Evolutionary conservation across 2,329 filamentous ascomycete species (phyloP).

Genomic region (Pseudogymnoascus sp.): DNA sequence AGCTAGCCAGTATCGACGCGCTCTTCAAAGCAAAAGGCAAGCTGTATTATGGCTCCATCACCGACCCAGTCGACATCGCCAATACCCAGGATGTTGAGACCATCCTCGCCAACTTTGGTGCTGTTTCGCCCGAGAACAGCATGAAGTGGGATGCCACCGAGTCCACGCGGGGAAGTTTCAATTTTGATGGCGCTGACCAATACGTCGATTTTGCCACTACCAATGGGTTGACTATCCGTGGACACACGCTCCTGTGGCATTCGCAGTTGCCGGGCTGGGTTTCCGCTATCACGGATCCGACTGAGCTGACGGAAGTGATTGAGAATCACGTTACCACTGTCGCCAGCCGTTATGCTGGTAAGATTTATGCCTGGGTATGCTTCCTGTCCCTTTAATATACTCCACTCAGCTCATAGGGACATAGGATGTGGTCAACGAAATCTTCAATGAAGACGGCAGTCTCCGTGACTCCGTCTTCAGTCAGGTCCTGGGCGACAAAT

Average conservation of each 20-base stretch:
- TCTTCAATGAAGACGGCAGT: constrained; percentile 40
- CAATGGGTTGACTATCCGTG: constrained; percentile 53
- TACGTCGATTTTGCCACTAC: constrained; percentile 49
- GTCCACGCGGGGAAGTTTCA: constrained; percentile 42
- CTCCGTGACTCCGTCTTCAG: constrained; percentile 58
- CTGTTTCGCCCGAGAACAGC: constrained; percentile 60
- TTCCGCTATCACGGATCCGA: constrained; percentile 42
- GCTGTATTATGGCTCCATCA: constrained; percentile 21
- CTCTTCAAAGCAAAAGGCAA: constrained; percentile 23
- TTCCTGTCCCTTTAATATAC: no score
- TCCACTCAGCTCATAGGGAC: no score
- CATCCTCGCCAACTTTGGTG: constrained; percentile 54
- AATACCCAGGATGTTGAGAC: background rate
- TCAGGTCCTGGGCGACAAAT: constrained; percentile 60
- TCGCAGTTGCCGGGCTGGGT: constrained; percentile 54
- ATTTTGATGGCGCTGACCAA: constrained; percentile 47
- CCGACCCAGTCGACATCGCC: constrained; percentile 11
- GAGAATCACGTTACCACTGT: constrained; percentile 52
- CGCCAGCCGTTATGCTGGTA: constrained; percentile 53
- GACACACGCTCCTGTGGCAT: constrained; percentile 62
- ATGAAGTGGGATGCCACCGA: constrained; percentile 63
- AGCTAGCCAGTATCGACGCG: constrained; percentile 14
- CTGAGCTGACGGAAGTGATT: constrained; percentile 46
- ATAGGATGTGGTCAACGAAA: constrained; percentile 60
- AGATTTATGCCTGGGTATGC: constrained; percentile 40